phyloP scores from a whole-genome alignment of 2,329 filamentous ascomycete genomes.

The Phialophora expanda region DNA sequence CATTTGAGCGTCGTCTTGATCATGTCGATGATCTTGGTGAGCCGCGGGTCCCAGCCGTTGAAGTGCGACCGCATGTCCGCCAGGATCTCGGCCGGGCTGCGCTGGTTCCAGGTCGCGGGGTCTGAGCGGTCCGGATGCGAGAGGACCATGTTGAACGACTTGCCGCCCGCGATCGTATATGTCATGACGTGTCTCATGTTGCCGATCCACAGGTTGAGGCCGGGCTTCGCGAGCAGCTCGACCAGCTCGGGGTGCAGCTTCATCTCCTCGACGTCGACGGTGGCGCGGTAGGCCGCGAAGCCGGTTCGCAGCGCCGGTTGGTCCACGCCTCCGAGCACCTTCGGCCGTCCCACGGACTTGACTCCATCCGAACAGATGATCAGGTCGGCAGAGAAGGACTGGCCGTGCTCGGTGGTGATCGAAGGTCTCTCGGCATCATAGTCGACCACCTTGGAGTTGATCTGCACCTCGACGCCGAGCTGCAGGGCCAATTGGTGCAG shows the following conservation, averaged over 20 bases:
- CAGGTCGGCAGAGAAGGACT: slow-evolving; percentile 44
- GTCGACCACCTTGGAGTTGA: slow-evolving; percentile 39
- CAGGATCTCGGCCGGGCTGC: slow-evolving; percentile 44
- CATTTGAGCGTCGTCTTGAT: slow-evolving; percentile 47
- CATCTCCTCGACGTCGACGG: slow-evolving; percentile 35
- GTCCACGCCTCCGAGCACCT: slow-evolving; percentile 36
- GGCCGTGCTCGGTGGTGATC: slow-evolving; percentile 42
- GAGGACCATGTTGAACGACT: slow-evolving; percentile 55
- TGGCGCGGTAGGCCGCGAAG: slow-evolving; percentile 36
- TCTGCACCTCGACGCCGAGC: slow-evolving; percentile 29
- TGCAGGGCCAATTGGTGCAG: slow-evolving; percentile 29
- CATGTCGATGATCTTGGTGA: slow-evolving; percentile 47
- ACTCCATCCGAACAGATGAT: slow-evolving; percentile 50
- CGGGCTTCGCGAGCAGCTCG: slow-evolving; percentile 27
- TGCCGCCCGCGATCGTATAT: slow-evolving; percentile 43
- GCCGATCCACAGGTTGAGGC: slow-evolving; percentile 42
- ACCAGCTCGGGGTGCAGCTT: slow-evolving; percentile 29
- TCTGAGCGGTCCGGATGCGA: slow-evolving; percentile 50
- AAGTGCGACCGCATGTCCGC: slow-evolving; percentile 35
- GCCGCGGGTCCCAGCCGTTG: slow-evolving; percentile 39
- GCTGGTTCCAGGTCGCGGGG: slow-evolving; percentile 42
- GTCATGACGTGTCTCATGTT: slow-evolving; percentile 42
- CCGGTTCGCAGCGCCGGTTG: slow-evolving; percentile 28
- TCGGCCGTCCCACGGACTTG: slow-evolving; percentile 33
- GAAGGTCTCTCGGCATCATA: slow-evolving; percentile 39